These are phyloP conservation scores for Skeletonema tropicum DNA, from an alignment of 108 stramenopile species.

Conservation along the genomic window DNA sequence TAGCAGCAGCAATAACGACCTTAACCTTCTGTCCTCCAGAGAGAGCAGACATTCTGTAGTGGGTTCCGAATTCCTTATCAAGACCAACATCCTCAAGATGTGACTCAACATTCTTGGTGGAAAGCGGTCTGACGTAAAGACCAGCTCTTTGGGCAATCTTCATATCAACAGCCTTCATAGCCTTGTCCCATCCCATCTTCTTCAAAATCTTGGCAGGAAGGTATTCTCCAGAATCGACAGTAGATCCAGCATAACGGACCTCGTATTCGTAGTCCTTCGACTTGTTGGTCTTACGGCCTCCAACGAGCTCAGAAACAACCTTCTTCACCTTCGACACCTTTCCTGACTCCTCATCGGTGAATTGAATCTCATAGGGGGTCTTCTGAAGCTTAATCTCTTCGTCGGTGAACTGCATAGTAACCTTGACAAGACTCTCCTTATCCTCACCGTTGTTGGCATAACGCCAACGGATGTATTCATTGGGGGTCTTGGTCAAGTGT, in stretches of 20 bases:
- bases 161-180: constrained; percentile 98
- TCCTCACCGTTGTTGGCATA: constrained; percentile 99
- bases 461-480: constrained; percentile 99
- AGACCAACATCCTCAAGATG: constrained; percentile 98
- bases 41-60: constrained; percentile 98
- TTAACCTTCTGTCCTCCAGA: constrained; percentile 99
- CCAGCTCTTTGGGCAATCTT: constrained; percentile 96
- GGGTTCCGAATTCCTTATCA: constrained; percentile 96
- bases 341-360: constrained; percentile 95
- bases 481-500: constrained; percentile 97
- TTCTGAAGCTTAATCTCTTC: constrained; percentile 94
- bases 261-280: constrained; percentile 98
- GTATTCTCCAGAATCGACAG: constrained; percentile 88
- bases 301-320: constrained; percentile 95
- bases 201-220: constrained; percentile 91
- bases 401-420: constrained; percentile 95
- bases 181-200: constrained; percentile 99
- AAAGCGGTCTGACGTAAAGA: constrained; percentile 92
- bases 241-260: constrained; percentile 89
- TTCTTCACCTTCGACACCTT: constrained; percentile 96
- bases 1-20: constrained; percentile 98
- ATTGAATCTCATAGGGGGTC: constrained; percentile 92
- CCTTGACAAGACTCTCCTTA: constrained; percentile 97
- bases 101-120: constrained; percentile 97
- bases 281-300: constrained; percentile 95